phyloP scores from a whole-genome alignment of 2,329 filamentous ascomycete species.

The Paecilomyces niveus region DNA sequence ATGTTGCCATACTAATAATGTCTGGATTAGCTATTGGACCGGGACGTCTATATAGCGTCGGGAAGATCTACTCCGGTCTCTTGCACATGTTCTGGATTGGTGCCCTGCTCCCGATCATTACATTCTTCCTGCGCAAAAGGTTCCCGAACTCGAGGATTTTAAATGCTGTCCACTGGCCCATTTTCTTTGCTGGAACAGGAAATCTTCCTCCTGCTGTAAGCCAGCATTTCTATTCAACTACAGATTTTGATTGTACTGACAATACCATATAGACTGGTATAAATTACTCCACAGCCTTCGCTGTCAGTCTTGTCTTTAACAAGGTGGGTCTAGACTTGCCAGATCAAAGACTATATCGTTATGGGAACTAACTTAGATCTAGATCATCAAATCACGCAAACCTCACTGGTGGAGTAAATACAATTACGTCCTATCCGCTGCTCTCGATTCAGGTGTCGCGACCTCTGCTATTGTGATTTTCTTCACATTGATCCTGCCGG shows the following conservation, averaged over 20 bases:
- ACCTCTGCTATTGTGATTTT: constrained; percentile 39
- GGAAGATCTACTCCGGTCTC: constrained; percentile 39
- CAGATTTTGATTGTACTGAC: not conserved
- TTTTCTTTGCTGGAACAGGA: constrained; percentile 18
- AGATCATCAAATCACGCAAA: constrained; percentile 10
- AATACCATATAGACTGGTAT: constrained; percentile 10
- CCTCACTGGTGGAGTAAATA: constrained; percentile 17
- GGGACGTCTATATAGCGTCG: constrained; percentile 37
- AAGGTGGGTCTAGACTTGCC: constrained; percentile 9
- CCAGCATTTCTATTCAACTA: not conserved
- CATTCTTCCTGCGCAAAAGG: constrained; percentile 48
- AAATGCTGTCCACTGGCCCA: constrained; percentile 15
- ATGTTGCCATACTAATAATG: not conserved
- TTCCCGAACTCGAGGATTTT: constrained; percentile 45
- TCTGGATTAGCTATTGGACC: constrained; percentile 35
- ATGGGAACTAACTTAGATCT: not conserved
- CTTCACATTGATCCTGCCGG: constrained; percentile 38
- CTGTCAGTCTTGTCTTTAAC: constrained; percentile 29
- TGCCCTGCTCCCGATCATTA: constrained; percentile 35
- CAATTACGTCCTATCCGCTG: constrained; percentile 38
- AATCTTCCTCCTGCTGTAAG: constrained; percentile 17
- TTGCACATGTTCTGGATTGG: constrained; percentile 46
- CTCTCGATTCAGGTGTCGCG: constrained; percentile 35
- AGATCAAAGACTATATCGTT: no score
- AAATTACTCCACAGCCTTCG: constrained; percentile 15